These are phyloP conservation scores for Craterostigma plantagineum DNA, from an alignment of 257 asterid species.

Conservation along the genomic window DNA sequence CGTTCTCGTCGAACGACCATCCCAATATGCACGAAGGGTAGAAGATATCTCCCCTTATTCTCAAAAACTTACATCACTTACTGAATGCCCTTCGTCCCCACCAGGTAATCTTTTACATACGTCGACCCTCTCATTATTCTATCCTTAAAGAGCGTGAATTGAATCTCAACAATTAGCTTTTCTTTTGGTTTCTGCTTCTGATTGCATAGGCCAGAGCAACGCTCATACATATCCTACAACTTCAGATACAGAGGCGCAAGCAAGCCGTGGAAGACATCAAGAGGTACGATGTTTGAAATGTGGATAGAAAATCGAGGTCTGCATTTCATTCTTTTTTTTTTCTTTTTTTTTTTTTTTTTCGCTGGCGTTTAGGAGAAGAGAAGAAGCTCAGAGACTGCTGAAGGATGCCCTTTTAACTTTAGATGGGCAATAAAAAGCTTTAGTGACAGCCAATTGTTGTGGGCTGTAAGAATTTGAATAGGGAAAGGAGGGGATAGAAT, in stretches of 20 bases:
- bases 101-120: conserved; percentile 38
- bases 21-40: conserved; percentile 92
- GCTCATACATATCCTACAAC: conserved; percentile 79
- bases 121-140: background rate
- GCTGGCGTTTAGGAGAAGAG: background rate
- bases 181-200: background rate
- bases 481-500: no score
- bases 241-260: conserved; percentile 77
- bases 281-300: conserved; percentile 26
- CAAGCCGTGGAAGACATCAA: conserved; percentile 96
- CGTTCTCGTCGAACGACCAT: conserved; percentile 88
- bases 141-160: conserved; percentile 2
- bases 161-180: conserved; percentile 8
- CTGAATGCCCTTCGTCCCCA: conserved; percentile 92
- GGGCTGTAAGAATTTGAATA: no score
- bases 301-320: no score
- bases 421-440: background rate
- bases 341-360: background rate
- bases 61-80: conserved; percentile 86
- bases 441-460: no score
- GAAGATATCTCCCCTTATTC: conserved; percentile 84
- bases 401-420: conserved; percentile 1
- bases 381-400: conserved; percentile 3
- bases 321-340: no score
- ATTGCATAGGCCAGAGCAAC: conserved; percentile 90